Percentiles rank a stretch among this genome's conserved stretches.
phyloP scores from a whole-genome alignment of 805 yeast genomes.

The Clavispora asparagi region DNA sequence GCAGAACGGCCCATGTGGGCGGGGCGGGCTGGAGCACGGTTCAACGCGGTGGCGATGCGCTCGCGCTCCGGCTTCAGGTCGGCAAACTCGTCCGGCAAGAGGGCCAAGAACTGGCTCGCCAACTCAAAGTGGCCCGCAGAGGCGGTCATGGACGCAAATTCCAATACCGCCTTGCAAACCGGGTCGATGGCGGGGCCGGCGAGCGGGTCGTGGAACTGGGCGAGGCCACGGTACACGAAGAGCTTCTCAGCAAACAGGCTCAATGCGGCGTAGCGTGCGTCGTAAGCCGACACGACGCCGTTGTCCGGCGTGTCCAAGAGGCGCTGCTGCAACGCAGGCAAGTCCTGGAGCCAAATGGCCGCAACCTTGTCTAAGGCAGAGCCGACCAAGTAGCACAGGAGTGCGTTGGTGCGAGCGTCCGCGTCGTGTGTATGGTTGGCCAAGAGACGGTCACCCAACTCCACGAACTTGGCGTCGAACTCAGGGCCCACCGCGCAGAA shows the following conservation, averaged over 20 bases:
- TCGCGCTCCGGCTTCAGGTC: constrained; percentile 71
- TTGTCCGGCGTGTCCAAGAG: constrained; percentile 43
- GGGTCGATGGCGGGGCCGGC: constrained; percentile 43
- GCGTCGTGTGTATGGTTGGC: constrained; percentile 11
- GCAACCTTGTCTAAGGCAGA: constrained; percentile 75
- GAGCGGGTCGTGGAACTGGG: constrained; percentile 30
- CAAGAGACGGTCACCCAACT: constrained; percentile 75
- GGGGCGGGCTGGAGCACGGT: not conserved
- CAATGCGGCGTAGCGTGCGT: constrained; percentile 79
- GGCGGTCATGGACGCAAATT: constrained; percentile 75
- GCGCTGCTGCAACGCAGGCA: constrained; percentile 36
- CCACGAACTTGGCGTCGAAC: constrained; percentile 51
- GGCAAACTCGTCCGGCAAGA: constrained; percentile 70
- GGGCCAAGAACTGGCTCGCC: constrained; percentile 63
- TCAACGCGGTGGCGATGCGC: constrained; percentile 61
- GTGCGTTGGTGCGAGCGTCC: constrained; percentile 63
- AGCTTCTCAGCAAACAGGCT: constrained; percentile 81
- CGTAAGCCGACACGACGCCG: constrained; percentile 50
- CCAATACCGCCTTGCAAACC: constrained; percentile 62
- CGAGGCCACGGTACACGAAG: constrained; percentile 60
- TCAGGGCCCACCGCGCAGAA: constrained; percentile 41
- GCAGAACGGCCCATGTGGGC: too few relatives aligned
- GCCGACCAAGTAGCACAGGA: constrained; percentile 75
- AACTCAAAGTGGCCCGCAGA: constrained; percentile 79
- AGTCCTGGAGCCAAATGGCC: constrained; percentile 77